Percentiles rank a stretch among this genome's conserved stretches.
These are phyloP conservation scores for Croton setiger DNA, from an alignment of 441 rosid genomes.

Conservation along the genomic window DNA sequence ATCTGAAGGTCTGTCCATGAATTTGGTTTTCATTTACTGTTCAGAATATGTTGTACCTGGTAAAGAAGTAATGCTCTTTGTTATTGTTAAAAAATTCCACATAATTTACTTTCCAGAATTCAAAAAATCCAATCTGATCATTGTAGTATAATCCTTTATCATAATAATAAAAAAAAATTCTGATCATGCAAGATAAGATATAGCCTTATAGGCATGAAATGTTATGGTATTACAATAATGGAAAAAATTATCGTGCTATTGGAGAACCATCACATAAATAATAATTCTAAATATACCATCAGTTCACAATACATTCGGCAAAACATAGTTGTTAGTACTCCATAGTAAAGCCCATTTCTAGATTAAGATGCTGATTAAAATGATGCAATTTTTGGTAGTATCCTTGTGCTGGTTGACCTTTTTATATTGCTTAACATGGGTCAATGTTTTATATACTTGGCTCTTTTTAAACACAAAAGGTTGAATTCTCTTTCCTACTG, in stretches of 20 bases:
- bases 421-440: not conserved
- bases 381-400: not conserved
- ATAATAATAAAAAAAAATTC: not conserved
- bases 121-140: not conserved
- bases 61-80: not conserved
- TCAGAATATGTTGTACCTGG: not conserved
- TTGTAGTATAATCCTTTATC: not conserved
- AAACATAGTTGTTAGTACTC: not conserved
- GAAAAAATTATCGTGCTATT: too few relatives aligned
- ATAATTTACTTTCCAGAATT: not conserved
- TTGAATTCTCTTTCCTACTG: not conserved
- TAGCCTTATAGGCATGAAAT: too few relatives aligned
- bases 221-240: too few relatives aligned
- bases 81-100: not conserved
- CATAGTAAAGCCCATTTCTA: not conserved
- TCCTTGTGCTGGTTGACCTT: not conserved
- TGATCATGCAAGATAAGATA: too few relatives aligned
- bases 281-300: not conserved
- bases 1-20: conserved; percentile 48
- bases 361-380: not conserved
- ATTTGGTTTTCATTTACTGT: not conserved
- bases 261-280: not conserved
- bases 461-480: not conserved
- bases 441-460: not conserved
- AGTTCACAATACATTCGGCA: not conserved